These are phyloP conservation scores for Ettlia oleoabundans DNA, from an alignment of 139 green algal species.

Conservation along the genomic window DNA sequence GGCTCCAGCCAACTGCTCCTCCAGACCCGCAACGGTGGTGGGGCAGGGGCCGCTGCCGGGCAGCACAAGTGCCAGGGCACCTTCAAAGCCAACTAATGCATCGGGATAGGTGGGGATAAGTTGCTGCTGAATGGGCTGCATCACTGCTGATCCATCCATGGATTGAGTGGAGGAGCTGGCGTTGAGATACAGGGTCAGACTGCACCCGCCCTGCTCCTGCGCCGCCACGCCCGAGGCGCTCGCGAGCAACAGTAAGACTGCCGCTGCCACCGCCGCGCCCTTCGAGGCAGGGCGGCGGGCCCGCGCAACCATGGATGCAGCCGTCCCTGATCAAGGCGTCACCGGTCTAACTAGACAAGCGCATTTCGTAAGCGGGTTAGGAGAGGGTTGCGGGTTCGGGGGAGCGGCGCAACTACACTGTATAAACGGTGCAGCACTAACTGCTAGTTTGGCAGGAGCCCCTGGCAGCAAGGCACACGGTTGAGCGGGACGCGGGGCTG, in stretches of 20 bases:
- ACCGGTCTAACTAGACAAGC: too few species aligned
- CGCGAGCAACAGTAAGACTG: not conserved
- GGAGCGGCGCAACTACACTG: too few species aligned
- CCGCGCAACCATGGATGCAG: too few species aligned
- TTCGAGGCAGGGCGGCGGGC: too few species aligned
- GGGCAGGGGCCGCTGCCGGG: conserved; percentile 16
- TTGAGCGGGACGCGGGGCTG: too few species aligned
- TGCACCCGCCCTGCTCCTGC: conserved; percentile 1
- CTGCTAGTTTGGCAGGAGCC: too few species aligned
- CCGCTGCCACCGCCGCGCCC: not conserved
- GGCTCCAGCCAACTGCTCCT: conserved; percentile 10
- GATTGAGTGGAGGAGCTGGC: conserved; percentile 1
- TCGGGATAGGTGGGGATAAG: not conserved
- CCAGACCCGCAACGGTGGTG: not conserved
- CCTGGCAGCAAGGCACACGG: too few species aligned
- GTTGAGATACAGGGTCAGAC: conserved; percentile 15
- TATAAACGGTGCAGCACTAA: too few species aligned
- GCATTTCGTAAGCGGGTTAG: too few species aligned
- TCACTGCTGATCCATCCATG: conserved; percentile 11
- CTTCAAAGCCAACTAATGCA: not conserved
- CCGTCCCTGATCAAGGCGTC: too few species aligned
- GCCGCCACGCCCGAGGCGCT: not conserved
- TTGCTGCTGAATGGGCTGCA: not conserved
- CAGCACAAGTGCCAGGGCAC: conserved; percentile 6
- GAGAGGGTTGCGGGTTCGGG: too few species aligned